Evolutionary conservation across 1,284 basidiomycete genomes (phyloP).

Genomic region (Heimioporus retisporus): DNA sequence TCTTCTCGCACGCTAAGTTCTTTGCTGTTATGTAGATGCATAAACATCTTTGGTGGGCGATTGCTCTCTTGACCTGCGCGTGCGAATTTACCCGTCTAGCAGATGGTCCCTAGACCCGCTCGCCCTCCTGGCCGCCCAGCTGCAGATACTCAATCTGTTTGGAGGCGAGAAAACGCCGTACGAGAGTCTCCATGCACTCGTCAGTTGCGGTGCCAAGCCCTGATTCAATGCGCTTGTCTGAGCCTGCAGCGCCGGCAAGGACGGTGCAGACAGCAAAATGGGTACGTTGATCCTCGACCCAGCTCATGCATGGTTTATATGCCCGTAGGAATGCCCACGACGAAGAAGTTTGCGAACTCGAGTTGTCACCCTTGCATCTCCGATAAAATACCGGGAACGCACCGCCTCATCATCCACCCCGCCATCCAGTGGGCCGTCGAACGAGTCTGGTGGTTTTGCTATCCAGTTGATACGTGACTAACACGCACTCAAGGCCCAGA

Average conservation of each 20-base stretch:
- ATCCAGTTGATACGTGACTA: slow-evolving; percentile 18
- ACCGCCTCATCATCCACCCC: slow-evolving; percentile 94
- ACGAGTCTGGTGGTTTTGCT: slow-evolving; percentile 52
- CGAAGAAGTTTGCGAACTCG: slow-evolving; percentile 99
- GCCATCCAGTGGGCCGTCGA: slow-evolving; percentile 91
- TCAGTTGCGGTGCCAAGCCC: slow-evolving; percentile 96
- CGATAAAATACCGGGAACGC: slow-evolving; percentile 99
- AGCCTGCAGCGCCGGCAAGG: slow-evolving; percentile 78
- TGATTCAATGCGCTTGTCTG: slow-evolving; percentile 99
- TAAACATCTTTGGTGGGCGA: too few species aligned
- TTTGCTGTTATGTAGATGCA: too few species aligned
- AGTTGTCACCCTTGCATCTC: slow-evolving; percentile 95
- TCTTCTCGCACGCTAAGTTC: too few species aligned
- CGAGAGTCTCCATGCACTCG: slow-evolving; percentile 96
- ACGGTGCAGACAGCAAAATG: slow-evolving; percentile 87
- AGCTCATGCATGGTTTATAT: slow-evolving; percentile 10
- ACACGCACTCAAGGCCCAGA: slow-evolving; percentile 58
- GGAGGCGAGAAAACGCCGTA: slow-evolving; percentile 94
- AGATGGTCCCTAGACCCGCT: slow-evolving; percentile 86
- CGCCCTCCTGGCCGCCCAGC: slow-evolving; percentile 84
- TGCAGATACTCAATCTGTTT: slow-evolving; percentile 95
- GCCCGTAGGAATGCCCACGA: slow-evolving; percentile 89
- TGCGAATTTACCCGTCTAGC: too few species aligned
- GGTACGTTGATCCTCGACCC: slow-evolving; percentile 55
- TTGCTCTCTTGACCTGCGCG: too few species aligned